Base-by-base conservation (phyloP, 2,329 filamentous ascomycete genomes). In the Trichophyton schoenleinii region DNA sequence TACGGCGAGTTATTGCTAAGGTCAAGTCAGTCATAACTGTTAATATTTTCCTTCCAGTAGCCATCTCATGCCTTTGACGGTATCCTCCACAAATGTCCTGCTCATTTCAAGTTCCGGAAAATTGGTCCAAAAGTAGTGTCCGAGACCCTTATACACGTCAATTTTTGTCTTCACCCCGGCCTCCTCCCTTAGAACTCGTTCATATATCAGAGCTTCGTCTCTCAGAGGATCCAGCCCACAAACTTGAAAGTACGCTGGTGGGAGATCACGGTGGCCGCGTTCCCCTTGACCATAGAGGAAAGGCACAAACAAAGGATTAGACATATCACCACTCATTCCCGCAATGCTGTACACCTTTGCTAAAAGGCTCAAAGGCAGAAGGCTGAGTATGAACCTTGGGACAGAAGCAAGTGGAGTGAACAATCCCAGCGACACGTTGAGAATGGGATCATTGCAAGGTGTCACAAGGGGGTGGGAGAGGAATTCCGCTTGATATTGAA, bases 161-260 rank as follows among this genome's bases (percentile, higher is more conserved):
- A 58, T 7, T n/a, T 58, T 58, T 4, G 36, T 58, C 9, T 58
- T 58, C 41, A 46, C 41, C 2, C 36, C 57, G 6, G 36, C 36
- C n/a, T 58, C 22, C 57, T 58, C 41, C 36, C 57, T 42, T 25
- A 58, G 18, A 3, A 44, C 20, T 28, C 41, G 36, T 46, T 58
- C 36, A 25, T 46, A 58, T 58, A 58, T 42, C 22, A 58, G 38
- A n/a, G 36, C 57, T 18, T 58, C 57, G 18, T 58, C 57, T 31
- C 57, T 36, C 22, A 58, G 57, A 11, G 57, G 57, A 44, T 58
- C 57, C 9, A 42, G 36, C 25, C 57, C 57, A 18, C 57, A 58
- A 15, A 58, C 41, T 15, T 58, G 57, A 36, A 42, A 44, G 31
- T 42, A 58, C 9, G n/a, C 57, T 20, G 52, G 52, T 3, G 52